Conservation (phyloP, 179 eudicot genomes). For the Silene noctiflora region DNA sequence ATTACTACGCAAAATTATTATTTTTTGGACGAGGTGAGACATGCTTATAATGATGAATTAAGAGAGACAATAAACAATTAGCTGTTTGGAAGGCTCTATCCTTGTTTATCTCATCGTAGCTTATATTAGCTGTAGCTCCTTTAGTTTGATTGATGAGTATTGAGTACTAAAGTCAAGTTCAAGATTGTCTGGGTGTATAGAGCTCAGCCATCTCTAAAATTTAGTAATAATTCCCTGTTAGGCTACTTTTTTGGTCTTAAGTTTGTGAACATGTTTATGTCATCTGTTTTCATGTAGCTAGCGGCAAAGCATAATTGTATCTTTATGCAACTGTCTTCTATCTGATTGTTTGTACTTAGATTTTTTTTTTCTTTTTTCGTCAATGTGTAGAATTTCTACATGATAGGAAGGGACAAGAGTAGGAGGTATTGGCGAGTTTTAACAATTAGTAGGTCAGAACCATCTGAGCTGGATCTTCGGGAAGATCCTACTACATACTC, state of each 20-base stretch:
- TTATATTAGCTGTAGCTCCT: not conserved
- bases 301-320: not conserved
- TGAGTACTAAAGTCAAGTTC: constrained; percentile 1
- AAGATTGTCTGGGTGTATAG: not conserved
- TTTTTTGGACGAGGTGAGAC: not conserved
- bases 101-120: not conserved
- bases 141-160: not conserved
- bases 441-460: constrained; percentile 75
- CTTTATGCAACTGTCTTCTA: not conserved
- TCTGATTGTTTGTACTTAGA: not conserved
- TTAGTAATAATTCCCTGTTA: not conserved
- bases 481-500: constrained; percentile 81
- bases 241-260: not conserved
- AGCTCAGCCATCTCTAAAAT: not conserved
- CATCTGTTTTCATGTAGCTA: constrained; percentile 10
- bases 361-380: not conserved
- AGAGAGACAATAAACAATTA: not conserved
- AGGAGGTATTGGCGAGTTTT: constrained; percentile 80
- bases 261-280: constrained; percentile 2
- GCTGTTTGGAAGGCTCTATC: not conserved
- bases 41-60: not conserved
- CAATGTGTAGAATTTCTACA: constrained; percentile 68
- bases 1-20: not conserved
- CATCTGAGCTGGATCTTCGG: constrained; percentile 62
- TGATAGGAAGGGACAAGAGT: constrained; percentile 91